A percentile compares a stretch with the other conserved stretches of the same genome.
Evolutionary conservation across 2,329 filamentous ascomycete species (phyloP).

Genomic region (Sporothrix dimorphospora): DNA sequence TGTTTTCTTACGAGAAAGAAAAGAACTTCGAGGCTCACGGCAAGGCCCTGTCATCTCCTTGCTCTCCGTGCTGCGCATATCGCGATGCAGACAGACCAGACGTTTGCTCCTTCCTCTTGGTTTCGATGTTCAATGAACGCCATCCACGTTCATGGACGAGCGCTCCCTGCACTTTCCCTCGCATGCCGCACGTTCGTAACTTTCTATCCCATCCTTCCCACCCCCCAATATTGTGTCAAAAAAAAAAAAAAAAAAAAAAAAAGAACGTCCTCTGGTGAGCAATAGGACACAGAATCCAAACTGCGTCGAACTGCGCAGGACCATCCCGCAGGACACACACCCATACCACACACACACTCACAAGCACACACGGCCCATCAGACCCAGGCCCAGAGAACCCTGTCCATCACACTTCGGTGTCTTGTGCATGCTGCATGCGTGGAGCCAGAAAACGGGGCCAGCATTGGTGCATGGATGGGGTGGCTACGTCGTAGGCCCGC

Average conservation of each 20-base stretch:
- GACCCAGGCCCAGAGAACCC: conserved; percentile 14
- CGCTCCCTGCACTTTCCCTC: neutral
- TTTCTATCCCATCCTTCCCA: too few species aligned
- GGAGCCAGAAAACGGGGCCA: conserved; percentile 13
- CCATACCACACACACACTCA: neutral
- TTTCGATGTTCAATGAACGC: neutral
- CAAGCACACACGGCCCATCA: neutral
- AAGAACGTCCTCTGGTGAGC: neutral
- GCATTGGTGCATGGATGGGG: conserved; percentile 10
- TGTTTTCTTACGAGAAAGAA: too few species aligned
- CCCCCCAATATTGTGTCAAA: neutral
- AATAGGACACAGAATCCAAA: neutral
- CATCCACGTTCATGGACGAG: too few species aligned
- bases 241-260: neutral
- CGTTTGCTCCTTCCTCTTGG: neutral
- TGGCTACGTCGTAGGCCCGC: neutral
- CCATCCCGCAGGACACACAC: neutral
- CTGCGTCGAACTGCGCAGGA: neutral
- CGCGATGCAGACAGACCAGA: neutral
- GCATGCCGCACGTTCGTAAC: neutral
- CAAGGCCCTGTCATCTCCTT: neutral
- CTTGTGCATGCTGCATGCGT: conserved; percentile 18
- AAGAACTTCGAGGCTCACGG: neutral
- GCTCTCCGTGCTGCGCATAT: neutral
- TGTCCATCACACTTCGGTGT: conserved; percentile 21